Evolutionary conservation across 1,284 basidiomycete species (phyloP).

Genomic region (Kalmanozyma brasiliensis): DNA sequence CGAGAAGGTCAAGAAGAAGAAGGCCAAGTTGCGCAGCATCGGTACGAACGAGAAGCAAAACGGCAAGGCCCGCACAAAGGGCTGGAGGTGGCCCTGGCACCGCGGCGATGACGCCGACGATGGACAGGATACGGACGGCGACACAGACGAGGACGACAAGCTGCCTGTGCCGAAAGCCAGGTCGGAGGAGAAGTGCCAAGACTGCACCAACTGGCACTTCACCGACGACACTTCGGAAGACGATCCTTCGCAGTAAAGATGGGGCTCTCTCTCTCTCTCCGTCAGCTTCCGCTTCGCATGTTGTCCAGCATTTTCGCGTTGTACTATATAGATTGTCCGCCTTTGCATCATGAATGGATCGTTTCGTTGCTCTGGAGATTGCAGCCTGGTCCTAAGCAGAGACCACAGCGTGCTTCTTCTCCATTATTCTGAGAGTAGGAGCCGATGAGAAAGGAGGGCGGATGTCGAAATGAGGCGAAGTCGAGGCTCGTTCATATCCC

Average conservation of each 20-base stretch:
- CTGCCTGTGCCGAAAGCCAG: slow-evolving; percentile 44
- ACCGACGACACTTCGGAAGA: slow-evolving; percentile 29
- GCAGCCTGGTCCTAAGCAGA: too few species aligned
- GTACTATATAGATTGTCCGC: too few species aligned
- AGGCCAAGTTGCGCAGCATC: slow-evolving; percentile 22
- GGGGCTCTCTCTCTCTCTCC: too few species aligned
- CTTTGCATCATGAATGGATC: too few species aligned
- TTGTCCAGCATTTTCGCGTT: too few species aligned
- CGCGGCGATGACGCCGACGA: slow-evolving; percentile 32
- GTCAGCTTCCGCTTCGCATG: too few species aligned
- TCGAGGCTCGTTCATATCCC: too few species aligned
- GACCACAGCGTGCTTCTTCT: too few species aligned
- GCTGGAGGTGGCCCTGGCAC: slow-evolving; percentile 56
- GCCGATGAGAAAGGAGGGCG: too few species aligned
- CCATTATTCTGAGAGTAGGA: too few species aligned
- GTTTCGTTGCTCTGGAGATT: too few species aligned
- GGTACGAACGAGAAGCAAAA: background rate
- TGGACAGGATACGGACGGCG: slow-evolving; percentile 29
- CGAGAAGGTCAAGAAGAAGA: slow-evolving; percentile 66
- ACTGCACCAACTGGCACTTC: slow-evolving; percentile 58
- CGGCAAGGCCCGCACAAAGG: slow-evolving; percentile 10
- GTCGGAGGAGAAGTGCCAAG: slow-evolving; percentile 45
- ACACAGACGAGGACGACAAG: slow-evolving; percentile 46
- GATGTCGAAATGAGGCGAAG: too few species aligned
- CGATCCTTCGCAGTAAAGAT: background rate